phyloP scores from a whole-genome alignment of 257 asterid species.

The Fraxinus anomala region DNA sequence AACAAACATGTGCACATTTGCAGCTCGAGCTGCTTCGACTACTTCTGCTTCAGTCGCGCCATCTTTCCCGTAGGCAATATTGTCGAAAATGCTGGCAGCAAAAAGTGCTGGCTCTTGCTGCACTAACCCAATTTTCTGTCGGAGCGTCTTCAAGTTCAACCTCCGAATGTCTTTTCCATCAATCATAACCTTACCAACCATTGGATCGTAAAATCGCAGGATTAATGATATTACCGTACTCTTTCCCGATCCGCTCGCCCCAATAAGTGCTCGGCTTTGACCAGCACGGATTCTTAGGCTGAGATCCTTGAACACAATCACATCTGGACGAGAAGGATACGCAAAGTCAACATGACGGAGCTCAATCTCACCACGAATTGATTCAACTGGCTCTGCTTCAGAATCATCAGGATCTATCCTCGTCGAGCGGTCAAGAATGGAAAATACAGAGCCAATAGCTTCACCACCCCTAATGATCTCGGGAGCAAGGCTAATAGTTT shows the following conservation, averaged over 20 bases:
- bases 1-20: constrained; percentile 79
- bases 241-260: constrained; percentile 97
- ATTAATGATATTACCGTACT: constrained; percentile 80
- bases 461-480: constrained; percentile 95
- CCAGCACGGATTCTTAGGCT: constrained; percentile 88
- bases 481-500: constrained; percentile 93
- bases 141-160: constrained; percentile 70
- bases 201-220: constrained; percentile 87
- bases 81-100: constrained; percentile 84
- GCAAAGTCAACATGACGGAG: constrained; percentile 90
- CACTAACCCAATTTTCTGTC: constrained; percentile 80
- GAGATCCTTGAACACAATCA: constrained; percentile 75
- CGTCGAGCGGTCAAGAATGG: constrained; percentile 82
- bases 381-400: constrained; percentile 67
- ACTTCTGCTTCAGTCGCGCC: constrained; percentile 84
- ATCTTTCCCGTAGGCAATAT: constrained; percentile 94
- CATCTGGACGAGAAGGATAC: constrained; percentile 89
- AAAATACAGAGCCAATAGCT: constrained; percentile 87
- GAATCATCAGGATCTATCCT: constrained; percentile 84
- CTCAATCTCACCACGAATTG: constrained; percentile 92
- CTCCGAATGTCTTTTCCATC: constrained; percentile 89
- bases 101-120: constrained; percentile 97
- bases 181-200: constrained; percentile 81
- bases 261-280: constrained; percentile 97
- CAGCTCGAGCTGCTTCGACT: constrained; percentile 81